These are phyloP conservation scores for Talaromyces sp. DNA, from an alignment of 2,329 filamentous ascomycete species.

Conservation along the genomic window DNA sequence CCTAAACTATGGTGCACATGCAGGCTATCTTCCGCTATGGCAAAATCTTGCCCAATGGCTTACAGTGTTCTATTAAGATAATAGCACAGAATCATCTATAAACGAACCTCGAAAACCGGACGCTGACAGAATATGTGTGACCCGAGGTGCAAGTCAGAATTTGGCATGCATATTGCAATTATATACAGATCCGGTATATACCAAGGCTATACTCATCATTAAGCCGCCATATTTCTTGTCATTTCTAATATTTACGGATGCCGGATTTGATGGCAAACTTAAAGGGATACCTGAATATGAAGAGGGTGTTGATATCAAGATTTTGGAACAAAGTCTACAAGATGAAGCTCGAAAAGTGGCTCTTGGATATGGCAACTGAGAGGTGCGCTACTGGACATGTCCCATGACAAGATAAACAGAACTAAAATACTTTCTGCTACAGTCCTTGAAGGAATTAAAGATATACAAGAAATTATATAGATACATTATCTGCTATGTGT, in stretches of 20 bases:
- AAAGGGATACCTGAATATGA: conserved; percentile 8
- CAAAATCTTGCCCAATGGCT: conserved; percentile 4
- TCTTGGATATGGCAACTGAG: no score
- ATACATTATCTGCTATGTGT: conserved; percentile 8
- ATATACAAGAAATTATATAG: conserved; percentile 6
- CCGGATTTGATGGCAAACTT: conserved; percentile 9
- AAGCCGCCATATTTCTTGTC: conserved; percentile 7
- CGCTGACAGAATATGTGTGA: conserved; percentile 13
- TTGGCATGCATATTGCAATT: conserved; percentile 6
- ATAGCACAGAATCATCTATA: not conserved
- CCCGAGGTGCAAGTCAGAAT: conserved; percentile 8
- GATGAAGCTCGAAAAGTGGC: not conserved
- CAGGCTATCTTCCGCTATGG: conserved; percentile 2
- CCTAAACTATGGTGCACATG: conserved; percentile 5
- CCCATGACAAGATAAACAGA: not conserved
- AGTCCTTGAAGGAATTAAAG: conserved; percentile 6
- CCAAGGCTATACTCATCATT: conserved; percentile 5
- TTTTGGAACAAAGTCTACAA: conserved; percentile 1
- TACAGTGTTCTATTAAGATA: conserved; percentile 3
- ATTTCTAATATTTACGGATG: conserved; percentile 9
- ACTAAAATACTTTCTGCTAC: not conserved
- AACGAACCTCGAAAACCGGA: not conserved
- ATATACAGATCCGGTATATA: conserved; percentile 1
- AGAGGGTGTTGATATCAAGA: conserved; percentile 1
- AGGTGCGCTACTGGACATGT: not conserved